These are phyloP conservation scores for Sarocladium kiliense DNA, from an alignment of 2,329 filamentous ascomycete genomes.

Conservation along the genomic window DNA sequence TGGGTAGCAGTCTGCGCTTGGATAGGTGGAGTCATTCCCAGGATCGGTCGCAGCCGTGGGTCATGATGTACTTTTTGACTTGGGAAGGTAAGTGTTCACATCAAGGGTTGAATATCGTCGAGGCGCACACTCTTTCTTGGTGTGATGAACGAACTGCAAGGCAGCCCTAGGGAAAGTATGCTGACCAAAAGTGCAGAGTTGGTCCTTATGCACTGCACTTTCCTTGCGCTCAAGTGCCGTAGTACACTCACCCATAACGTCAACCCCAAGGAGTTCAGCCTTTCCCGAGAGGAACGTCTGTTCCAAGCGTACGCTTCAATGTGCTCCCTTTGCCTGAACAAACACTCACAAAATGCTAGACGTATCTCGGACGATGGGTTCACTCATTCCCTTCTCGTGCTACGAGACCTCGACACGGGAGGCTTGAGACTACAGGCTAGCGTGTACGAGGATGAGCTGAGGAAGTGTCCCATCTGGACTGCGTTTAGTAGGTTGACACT, in stretches of 20 bases:
- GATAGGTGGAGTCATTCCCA: constrained; percentile 44
- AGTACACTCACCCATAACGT: constrained; percentile 40
- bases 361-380: constrained; percentile 52
- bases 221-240: constrained; percentile 50
- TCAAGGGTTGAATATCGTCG: too few relatives aligned
- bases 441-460: constrained; percentile 49
- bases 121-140: too few relatives aligned
- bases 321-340: neutral
- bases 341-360: constrained; percentile 24
- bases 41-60: constrained; percentile 45
- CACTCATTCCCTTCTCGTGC: constrained; percentile 49
- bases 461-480: constrained; percentile 56
- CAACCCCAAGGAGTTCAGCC: constrained; percentile 38
- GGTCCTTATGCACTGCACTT: constrained; percentile 54
- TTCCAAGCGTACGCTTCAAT: constrained; percentile 49
- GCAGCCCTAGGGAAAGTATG: too few relatives aligned
- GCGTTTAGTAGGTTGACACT: constrained; percentile 46
- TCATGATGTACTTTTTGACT: constrained; percentile 49
- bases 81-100: constrained; percentile 53
- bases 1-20: constrained; percentile 43
- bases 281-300: constrained; percentile 43
- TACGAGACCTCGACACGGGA: constrained; percentile 41
- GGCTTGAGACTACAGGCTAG: constrained; percentile 51
- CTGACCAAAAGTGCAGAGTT: constrained; percentile 37
- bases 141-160: too few relatives aligned